Base-by-base conservation (phyloP, 1,284 basidiomycete genomes). In the Ustilago tritici region DNA sequence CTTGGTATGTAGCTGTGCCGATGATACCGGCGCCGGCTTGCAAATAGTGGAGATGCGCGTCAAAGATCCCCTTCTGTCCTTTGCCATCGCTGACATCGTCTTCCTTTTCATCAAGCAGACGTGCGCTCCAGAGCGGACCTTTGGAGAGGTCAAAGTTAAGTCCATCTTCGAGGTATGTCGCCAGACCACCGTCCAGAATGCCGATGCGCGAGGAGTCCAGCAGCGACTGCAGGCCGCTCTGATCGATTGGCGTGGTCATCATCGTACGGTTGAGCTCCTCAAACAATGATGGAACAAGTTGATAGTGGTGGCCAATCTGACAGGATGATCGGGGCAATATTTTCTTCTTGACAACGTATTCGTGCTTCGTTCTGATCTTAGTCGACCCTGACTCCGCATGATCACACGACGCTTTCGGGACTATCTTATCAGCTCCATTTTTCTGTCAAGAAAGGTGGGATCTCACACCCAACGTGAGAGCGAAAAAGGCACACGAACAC, bases 131-230 rank as follows among this genome's bases (percentile, higher is more conserved):
- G 35, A 82, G 72, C 10, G 77, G 71, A 10, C 76, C 68, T 46
- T 70, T 64, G 11, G 77, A 78, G 31, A 83, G 73, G 40, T 79
- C 78, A 56, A 78, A 75, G 54, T 76, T 56, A 40, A 81, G 74
- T 12, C 77, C 79, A 53, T 81, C 76, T 43, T 82, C 81, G 31
- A 84, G 76, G 53, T 82, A 82, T 1, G 82, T 84, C 5, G 81
- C 80, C 32, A 82, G 66, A 12, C 81, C 81, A 12, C 81, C 81
- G 49, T 82, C 81, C 50, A 82, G 28, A 36, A 82, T 61, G 9
- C 80, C 80, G 36, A 82, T 73, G 19, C 69, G 69, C 14, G 41
- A 56, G 1, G 59, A 46, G 58, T 70, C 68, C 36, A 79, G 74
- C 36, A 79, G 62, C 56, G 63, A 19, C 7, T 70, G 65, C 50